These are phyloP conservation scores for Brettanomyces sp. DNA, from an alignment of 805 yeast species.

Conservation along the genomic window DNA sequence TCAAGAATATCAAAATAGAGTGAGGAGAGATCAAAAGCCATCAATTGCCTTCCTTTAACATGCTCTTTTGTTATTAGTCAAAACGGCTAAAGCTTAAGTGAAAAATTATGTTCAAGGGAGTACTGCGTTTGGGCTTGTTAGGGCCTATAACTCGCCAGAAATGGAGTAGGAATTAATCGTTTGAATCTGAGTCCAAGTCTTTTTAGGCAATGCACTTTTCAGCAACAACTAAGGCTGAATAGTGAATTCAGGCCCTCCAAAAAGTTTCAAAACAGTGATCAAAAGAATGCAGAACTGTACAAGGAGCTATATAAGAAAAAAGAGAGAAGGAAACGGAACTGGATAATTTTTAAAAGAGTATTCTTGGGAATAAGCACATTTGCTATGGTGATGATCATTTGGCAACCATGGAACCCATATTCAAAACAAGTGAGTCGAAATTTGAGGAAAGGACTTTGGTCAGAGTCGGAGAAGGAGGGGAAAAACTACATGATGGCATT, in stretches of 20 bases:
- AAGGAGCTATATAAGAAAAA: constrained; percentile 6
- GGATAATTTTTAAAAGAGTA: constrained; percentile 8
- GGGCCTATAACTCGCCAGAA: no score
- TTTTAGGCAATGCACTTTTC: no score
- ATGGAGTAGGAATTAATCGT: no score
- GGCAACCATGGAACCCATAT: constrained; percentile 29
- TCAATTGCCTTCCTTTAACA: no score
- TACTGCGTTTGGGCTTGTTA: no score
- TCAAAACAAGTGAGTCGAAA: constrained; percentile 48
- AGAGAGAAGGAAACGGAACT: constrained; percentile 7
- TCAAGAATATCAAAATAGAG: no score
- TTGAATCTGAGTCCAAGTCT: no score
- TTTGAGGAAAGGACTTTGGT: constrained; percentile 71
- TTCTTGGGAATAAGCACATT: constrained; percentile 12
- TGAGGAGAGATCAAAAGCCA: no score
- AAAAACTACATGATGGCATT: constrained; percentile 61
- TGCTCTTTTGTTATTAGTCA: no score
- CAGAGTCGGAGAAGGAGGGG: constrained; percentile 64
- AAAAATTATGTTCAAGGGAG: no score
- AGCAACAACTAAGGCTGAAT: no score
- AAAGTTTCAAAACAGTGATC: not conserved
- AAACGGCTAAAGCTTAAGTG: no score
- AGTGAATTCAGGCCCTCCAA: not conserved
- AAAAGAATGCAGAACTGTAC: constrained; percentile 2
- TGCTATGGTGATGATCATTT: constrained; percentile 15